Evolutionary conservation across 2,329 filamentous ascomycete species (phyloP).

Genomic region (Trichoderma harzianum): DNA sequence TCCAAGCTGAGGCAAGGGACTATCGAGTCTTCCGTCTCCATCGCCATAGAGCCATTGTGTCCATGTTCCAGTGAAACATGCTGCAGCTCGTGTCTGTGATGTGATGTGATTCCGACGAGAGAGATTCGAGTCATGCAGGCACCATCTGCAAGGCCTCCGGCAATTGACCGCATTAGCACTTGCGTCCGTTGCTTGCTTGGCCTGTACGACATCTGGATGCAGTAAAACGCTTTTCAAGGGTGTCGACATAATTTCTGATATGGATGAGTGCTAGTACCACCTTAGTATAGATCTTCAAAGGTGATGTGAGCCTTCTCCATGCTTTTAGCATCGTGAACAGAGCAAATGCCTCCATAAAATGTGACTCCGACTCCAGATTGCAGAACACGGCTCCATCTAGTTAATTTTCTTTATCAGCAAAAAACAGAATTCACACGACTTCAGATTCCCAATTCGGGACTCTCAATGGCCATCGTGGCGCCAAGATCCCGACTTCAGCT

Average conservation of each 20-base stretch:
- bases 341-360: background rate
- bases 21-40: background rate
- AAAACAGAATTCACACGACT: background rate
- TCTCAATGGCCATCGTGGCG: background rate
- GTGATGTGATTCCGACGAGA: conserved; percentile 9
- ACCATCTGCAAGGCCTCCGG: conserved; percentile 12
- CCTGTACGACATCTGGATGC: conserved; percentile 10
- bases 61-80: background rate
- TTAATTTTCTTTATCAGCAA: background rate
- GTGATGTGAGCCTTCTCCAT: background rate
- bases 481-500: background rate
- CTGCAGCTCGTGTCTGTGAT: conserved; percentile 1
- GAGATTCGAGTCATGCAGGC: conserved; percentile 11
- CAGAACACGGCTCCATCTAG: background rate
- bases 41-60: background rate
- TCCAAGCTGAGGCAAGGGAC: background rate
- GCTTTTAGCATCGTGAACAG: background rate
- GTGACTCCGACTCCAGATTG: background rate
- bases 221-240: background rate
- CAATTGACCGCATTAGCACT: conserved; percentile 14
- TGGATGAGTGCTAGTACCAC: background rate
- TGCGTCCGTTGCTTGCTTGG: conserved; percentile 7
- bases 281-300: background rate
- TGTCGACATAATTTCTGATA: background rate
- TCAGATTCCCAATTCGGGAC: background rate